Evolutionary conservation across 2,329 filamentous ascomycete species (phyloP).

Genomic region (Calonectria montana): DNA sequence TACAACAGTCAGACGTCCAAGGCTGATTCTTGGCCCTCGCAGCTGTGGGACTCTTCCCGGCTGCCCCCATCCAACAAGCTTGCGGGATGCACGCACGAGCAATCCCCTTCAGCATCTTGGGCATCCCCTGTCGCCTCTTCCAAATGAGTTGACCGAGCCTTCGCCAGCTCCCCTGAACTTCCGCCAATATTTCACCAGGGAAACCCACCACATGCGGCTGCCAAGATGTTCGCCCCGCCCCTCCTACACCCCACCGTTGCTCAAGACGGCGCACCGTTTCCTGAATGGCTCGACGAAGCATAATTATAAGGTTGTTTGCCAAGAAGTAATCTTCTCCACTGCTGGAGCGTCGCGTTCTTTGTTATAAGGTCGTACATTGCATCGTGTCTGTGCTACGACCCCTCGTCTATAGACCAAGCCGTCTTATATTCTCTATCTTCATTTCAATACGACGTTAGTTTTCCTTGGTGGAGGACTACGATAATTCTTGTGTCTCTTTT

Average conservation of each 20-base stretch:
- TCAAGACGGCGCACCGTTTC: not conserved
- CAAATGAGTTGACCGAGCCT: conserved; percentile 32
- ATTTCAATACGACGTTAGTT: conserved; percentile 27
- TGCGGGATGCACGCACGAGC: conserved; percentile 17
- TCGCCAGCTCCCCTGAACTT: not conserved
- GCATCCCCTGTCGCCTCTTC: not conserved
- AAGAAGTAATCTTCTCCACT: conserved; percentile 29
- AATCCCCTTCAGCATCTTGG: not conserved
- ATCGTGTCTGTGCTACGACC: conserved; percentile 8
- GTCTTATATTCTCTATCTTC: conserved; percentile 18
- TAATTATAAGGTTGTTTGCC: conserved; percentile 44
- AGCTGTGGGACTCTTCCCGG: not conserved
- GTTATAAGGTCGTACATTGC: conserved; percentile 35
- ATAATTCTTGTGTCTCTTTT: not conserved
- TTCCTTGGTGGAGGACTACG: not conserved
- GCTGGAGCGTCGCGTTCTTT: conserved; percentile 1
- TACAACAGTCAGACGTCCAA: not conserved
- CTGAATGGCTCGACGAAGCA: conserved; percentile 33
- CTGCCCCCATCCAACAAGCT: conserved; percentile 14
- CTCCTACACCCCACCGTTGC: not conserved
- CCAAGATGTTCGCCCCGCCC: conserved; percentile 6
- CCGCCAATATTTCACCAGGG: conserved; percentile 4
- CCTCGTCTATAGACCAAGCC: conserved; percentile 5
- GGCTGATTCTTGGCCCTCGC: not conserved
- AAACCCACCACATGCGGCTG: not conserved